These are phyloP conservation scores for Phyllosticta citrichinensis DNA, from an alignment of 2,329 filamentous ascomycete species.

Conservation along the genomic window DNA sequence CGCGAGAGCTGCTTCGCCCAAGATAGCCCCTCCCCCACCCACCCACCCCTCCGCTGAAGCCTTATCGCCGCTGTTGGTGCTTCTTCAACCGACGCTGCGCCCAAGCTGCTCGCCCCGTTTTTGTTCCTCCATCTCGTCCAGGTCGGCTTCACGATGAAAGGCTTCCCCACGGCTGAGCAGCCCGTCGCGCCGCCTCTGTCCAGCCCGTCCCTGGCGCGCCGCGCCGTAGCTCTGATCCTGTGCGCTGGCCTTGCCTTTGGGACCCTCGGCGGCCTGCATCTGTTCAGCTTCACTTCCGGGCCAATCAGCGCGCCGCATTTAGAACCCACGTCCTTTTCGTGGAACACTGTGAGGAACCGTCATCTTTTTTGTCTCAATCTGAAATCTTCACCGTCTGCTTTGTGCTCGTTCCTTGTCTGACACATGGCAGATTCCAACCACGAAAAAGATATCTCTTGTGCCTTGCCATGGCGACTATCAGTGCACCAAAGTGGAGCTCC, in stretches of 20 bases:
- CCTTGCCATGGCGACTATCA: conserved; percentile 22
- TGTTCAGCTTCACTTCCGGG: neutral
- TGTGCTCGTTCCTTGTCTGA: neutral
- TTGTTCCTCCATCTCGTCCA: neutral
- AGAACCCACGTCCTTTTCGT: conserved; percentile 1
- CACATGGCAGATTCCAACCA: neutral
- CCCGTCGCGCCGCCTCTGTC: neutral
- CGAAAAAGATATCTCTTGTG: conserved; percentile 20
- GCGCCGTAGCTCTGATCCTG: neutral
- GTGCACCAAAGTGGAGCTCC: conserved; percentile 26
- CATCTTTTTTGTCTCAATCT: neutral
- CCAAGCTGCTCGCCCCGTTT: neutral
- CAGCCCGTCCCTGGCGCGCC: neutral
- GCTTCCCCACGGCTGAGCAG: neutral
- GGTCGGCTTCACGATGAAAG: neutral
- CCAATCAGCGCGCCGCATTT: neutral
- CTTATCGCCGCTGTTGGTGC: neutral
- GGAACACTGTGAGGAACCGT: conserved; percentile 7
- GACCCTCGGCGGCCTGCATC: neutral
- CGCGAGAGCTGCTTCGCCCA: neutral
- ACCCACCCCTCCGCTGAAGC: neutral
- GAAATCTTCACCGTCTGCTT: neutral
- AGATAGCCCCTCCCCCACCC: neutral
- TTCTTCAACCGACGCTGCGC: neutral
- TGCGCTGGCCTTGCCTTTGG: neutral